A percentile compares a stretch with the other conserved stretches of the same genome.
Conservation (phyloP, 2,329 filamentous ascomycete species). For the Colletotrichum navitas region DNA sequence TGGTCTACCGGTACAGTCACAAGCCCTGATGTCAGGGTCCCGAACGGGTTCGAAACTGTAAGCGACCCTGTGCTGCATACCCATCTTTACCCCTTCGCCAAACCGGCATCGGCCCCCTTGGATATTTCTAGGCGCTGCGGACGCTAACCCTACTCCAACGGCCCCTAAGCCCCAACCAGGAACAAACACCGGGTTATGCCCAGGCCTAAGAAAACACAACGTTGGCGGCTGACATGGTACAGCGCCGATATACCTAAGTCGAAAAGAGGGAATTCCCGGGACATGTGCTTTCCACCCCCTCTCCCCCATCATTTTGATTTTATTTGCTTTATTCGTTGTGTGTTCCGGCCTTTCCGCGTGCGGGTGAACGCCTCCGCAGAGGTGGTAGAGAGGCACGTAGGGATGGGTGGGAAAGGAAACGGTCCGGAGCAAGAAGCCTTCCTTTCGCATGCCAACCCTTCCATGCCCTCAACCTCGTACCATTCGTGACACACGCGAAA, state of each 20-base stretch:
- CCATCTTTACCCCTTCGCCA: neutral
- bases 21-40: neutral
- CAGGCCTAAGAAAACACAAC: neutral
- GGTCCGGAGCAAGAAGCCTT: neutral
- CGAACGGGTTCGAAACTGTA: neutral
- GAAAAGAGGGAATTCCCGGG: conserved; percentile 3
- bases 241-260: neutral
- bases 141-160: neutral
- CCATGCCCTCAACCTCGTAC: neutral
- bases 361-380: conserved; percentile 10
- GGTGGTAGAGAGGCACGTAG: neutral
- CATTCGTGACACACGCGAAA: neutral
- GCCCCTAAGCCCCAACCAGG: too few species aligned
- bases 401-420: neutral
- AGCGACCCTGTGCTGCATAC: neutral
- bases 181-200: too few species aligned
- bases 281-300: too few species aligned
- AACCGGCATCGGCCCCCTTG: neutral
- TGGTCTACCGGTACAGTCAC: neutral
- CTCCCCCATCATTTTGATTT: neutral
- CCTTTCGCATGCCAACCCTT: neutral
- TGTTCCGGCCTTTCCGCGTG: neutral
- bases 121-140: conserved; percentile 14
- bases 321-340: too few species aligned
- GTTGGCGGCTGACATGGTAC: conserved; percentile 4